Percentiles rank a stretch among this genome's conserved stretches.
phyloP scores from a whole-genome alignment of 306 rosid genomes.

The Crotalaria pallida region DNA sequence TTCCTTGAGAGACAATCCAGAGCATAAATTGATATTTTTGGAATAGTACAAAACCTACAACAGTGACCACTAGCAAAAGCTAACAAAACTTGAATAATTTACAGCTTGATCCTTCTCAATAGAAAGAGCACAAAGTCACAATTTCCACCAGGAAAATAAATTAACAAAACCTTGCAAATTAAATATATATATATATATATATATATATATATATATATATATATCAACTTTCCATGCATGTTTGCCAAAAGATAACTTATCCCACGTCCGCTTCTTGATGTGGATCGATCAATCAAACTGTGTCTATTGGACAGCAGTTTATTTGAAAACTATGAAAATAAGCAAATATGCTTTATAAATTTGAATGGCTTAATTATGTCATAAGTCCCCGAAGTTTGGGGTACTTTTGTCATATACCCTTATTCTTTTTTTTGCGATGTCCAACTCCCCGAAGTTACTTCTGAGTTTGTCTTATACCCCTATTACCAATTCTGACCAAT shows the following conservation, averaged over 20 bases:
- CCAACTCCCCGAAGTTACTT: no score
- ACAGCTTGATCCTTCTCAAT: constrained; percentile 25
- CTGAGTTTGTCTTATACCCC: no score
- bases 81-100: constrained; percentile 20
- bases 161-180: neutral
- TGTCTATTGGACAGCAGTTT: constrained; percentile 21
- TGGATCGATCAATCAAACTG: constrained; percentile 13
- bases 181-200: no score
- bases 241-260: constrained; percentile 20
- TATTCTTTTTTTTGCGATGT: no score
- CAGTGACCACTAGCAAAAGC: constrained; percentile 1
- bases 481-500: no score
- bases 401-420: no score
- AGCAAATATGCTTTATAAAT: neutral
- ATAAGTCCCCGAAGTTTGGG: no score
- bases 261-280: constrained; percentile 19
- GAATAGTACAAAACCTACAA: constrained; percentile 21
- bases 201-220: no score
- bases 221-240: neutral
- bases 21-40: constrained; percentile 15
- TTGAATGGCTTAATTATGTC: no score
- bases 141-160: constrained; percentile 14
- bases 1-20: constrained; percentile 5
- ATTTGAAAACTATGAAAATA: constrained; percentile 1
- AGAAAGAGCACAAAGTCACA: constrained; percentile 20